These are phyloP conservation scores for Monosporozyma unispora DNA, from an alignment of 805 yeast genomes.

Conservation along the genomic window DNA sequence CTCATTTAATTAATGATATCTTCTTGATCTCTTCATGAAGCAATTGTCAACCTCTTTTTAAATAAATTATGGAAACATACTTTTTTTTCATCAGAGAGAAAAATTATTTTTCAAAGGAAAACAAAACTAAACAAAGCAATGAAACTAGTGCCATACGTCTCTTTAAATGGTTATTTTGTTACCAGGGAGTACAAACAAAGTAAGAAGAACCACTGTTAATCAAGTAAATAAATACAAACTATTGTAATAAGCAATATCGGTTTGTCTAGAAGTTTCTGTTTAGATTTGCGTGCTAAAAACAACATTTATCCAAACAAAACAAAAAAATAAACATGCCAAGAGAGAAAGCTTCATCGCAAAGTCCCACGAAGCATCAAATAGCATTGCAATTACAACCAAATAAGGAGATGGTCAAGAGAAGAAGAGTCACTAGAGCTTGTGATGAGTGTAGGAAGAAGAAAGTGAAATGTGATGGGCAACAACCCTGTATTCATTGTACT, in stretches of 20 bases:
- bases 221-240: too few relatives aligned
- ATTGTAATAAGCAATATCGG: too few relatives aligned
- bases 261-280: too few relatives aligned
- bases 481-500: slow-evolving; percentile 80
- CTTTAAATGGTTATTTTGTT: not conserved
- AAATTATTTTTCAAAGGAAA: not conserved
- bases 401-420: slow-evolving; percentile 22
- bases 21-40: too few relatives aligned
- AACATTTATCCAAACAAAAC: not conserved
- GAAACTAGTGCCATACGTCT: not conserved
- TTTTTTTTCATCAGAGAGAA: too few relatives aligned
- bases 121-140: not conserved
- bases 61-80: too few relatives aligned
- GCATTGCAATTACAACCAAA: not conserved
- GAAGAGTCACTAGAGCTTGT: slow-evolving; percentile 39
- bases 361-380: not conserved
- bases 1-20: too few relatives aligned
- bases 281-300: too few relatives aligned
- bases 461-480: slow-evolving; percentile 77
- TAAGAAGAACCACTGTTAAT: too few relatives aligned
- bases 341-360: not conserved
- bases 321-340: not conserved
- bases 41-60: too few relatives aligned
- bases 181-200: too few relatives aligned
- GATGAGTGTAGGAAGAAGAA: slow-evolving; percentile 55